These are phyloP conservation scores for Penicillium samsonianum DNA, from an alignment of 495 filamentous ascomycete species.

Conservation along the genomic window DNA sequence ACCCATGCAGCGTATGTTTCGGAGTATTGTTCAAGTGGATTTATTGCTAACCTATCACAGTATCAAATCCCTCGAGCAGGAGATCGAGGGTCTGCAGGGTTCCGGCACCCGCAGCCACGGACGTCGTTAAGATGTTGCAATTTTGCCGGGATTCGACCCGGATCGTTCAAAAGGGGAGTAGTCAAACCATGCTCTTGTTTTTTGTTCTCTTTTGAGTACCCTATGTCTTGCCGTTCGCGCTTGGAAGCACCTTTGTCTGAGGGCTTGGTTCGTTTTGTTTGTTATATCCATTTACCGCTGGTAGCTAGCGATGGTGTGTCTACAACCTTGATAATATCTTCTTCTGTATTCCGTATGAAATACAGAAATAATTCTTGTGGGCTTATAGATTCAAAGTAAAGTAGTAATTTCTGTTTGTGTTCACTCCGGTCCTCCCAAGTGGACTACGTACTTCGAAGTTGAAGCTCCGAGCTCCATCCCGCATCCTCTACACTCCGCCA, in stretches of 20 bases:
- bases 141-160: slow-evolving; percentile 23
- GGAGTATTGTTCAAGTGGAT: not conserved
- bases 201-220: slow-evolving; percentile 44
- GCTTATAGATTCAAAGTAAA: not conserved
- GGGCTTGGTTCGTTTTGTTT: slow-evolving; percentile 36
- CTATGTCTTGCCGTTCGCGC: slow-evolving; percentile 35
- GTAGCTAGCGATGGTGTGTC: slow-evolving; percentile 53
- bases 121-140: slow-evolving; percentile 68
- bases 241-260: slow-evolving; percentile 33
- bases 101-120: slow-evolving; percentile 91
- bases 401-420: not conserved
- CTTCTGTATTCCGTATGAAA: slow-evolving; percentile 46
- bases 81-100: slow-evolving; percentile 92
- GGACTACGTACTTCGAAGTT: not conserved
- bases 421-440: not conserved
- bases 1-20: slow-evolving; percentile 82
- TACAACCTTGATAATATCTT: slow-evolving; percentile 53
- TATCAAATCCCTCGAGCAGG: slow-evolving; percentile 93
- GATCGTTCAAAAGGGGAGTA: slow-evolving; percentile 40
- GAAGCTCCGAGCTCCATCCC: slow-evolving; percentile 16
- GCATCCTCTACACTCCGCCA: slow-evolving; percentile 9
- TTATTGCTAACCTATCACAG: slow-evolving; percentile 42
- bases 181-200: slow-evolving; percentile 35
- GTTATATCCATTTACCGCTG: slow-evolving; percentile 46
- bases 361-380: slow-evolving; percentile 30